These are phyloP conservation scores for Diaporthe ampelina DNA, from an alignment of 2,329 filamentous ascomycete genomes.

Conservation along the genomic window DNA sequence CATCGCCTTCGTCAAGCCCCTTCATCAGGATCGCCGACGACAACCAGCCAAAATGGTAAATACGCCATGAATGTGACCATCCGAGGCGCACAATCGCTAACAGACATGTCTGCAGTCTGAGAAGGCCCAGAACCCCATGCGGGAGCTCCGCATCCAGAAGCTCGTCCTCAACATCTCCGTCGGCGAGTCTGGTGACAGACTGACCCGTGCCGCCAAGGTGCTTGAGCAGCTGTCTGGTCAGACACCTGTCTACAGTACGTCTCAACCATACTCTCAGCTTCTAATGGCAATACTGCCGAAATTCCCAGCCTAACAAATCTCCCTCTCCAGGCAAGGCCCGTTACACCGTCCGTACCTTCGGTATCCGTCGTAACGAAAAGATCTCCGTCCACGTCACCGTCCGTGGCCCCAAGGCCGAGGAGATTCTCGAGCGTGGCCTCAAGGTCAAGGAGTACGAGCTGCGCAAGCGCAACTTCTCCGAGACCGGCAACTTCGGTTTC, in stretches of 20 bases:
- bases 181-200: slow-evolving; percentile 99
- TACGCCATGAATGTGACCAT: not conserved
- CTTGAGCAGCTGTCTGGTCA: slow-evolving; percentile 99
- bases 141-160: slow-evolving; percentile 99
- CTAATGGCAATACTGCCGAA: not conserved
- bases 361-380: slow-evolving; percentile 99
- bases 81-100: slow-evolving; percentile 46
- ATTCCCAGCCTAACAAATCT: not conserved
- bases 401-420: slow-evolving; percentile 96
- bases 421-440: slow-evolving; percentile 99
- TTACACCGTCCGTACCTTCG: slow-evolving; percentile 99
- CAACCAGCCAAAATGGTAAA: slow-evolving; percentile 55
- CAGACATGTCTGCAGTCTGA: slow-evolving; percentile 70
- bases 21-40: slow-evolving; percentile 41
- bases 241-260: slow-evolving; percentile 98
- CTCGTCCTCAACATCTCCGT: slow-evolving; percentile 99
- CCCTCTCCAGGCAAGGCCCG: slow-evolving; percentile 87
- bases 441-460: slow-evolving; percentile 99
- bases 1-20: slow-evolving; percentile 40
- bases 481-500: slow-evolving; percentile 99
- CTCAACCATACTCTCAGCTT: not conserved
- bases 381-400: slow-evolving; percentile 99
- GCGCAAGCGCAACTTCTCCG: slow-evolving; percentile 99
- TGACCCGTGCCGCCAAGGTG: slow-evolving; percentile 99
- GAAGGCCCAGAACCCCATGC: slow-evolving; percentile 98